Conservation (phyloP, 2,329 filamentous ascomycete genomes). For the Beauveria asiatica region DNA sequence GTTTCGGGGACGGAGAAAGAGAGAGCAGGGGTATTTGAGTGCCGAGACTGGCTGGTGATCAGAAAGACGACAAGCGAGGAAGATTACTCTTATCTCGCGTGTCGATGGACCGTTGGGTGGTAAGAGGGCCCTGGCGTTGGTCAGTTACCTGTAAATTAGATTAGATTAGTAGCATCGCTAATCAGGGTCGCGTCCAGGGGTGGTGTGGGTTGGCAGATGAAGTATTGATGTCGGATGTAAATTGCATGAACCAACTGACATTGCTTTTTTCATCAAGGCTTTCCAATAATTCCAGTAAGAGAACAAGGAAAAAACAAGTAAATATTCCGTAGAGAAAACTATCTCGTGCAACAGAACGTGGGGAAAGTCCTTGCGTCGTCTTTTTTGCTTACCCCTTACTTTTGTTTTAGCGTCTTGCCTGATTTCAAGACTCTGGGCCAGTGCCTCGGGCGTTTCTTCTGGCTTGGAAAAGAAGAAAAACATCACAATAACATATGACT, state of each 20-base stretch:
- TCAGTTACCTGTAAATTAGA: background rate
- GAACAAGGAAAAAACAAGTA: background rate
- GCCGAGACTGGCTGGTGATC: background rate
- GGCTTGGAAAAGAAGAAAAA: no score
- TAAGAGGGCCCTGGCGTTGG: background rate
- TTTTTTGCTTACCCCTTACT: background rate
- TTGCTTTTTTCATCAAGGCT: no score
- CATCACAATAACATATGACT: background rate
- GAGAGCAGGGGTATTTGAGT: background rate
- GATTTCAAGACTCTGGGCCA: no score
- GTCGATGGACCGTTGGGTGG: background rate
- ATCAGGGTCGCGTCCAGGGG: no score
- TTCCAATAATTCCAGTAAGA: no score
- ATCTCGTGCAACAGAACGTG: background rate
- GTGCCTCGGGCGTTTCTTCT: background rate
- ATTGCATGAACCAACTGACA: background rate
- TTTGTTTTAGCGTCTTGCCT: background rate
- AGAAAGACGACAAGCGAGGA: background rate
- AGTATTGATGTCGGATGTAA: no score
- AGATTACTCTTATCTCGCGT: background rate
- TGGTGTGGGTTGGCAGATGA: background rate
- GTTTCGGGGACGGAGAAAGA: no score
- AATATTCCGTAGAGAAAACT: no score
- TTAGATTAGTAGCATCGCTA: no score
- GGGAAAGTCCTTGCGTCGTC: background rate